phyloP scores from a whole-genome alignment of 2,329 filamentous ascomycete species.

The Blastomyces parvus region DNA sequence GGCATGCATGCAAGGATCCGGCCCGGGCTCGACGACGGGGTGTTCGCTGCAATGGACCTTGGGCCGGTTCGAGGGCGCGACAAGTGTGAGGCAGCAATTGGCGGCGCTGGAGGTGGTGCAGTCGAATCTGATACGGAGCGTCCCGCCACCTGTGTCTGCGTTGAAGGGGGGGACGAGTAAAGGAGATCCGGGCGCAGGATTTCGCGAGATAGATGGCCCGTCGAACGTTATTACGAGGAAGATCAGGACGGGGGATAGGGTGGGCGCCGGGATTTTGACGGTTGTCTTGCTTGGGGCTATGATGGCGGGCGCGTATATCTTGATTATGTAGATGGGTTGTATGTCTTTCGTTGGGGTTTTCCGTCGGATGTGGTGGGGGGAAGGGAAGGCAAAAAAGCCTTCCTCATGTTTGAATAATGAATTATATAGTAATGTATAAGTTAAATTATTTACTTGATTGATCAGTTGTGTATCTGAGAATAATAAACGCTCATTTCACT shows the following conservation, averaged over 20 bases:
- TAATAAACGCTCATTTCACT: too few relatives aligned
- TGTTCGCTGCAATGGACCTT: slow-evolving; percentile 57
- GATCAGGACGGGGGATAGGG: slow-evolving; percentile 29
- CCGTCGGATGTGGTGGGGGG: too few relatives aligned
- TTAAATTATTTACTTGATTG: too few relatives aligned
- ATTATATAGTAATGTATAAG: too few relatives aligned
- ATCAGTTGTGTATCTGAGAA: too few relatives aligned
- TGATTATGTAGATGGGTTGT: neutral
- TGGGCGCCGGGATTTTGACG: slow-evolving; percentile 33
- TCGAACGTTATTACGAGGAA: slow-evolving; percentile 16
- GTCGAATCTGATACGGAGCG: slow-evolving; percentile 46
- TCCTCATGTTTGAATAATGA: too few relatives aligned
- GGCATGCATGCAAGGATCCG: slow-evolving; percentile 52
- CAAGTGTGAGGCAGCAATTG: slow-evolving; percentile 61
- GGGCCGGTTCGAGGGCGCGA: slow-evolving; percentile 46
- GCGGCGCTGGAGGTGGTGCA: slow-evolving; percentile 55
- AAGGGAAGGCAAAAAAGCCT: too few relatives aligned
- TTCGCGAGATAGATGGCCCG: slow-evolving; percentile 9
- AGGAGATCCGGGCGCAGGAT: slow-evolving; percentile 31
- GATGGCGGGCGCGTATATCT: slow-evolving; percentile 16
- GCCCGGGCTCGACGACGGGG: slow-evolving; percentile 37
- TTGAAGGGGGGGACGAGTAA: slow-evolving; percentile 48
- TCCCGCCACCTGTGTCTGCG: slow-evolving; percentile 42
- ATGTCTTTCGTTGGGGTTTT: too few relatives aligned
- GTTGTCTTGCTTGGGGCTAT: slow-evolving; percentile 23